phyloP scores from a whole-genome alignment of 192 early-diverging fungal genomes.

The Jimgerdemannia lactiflua region DNA sequence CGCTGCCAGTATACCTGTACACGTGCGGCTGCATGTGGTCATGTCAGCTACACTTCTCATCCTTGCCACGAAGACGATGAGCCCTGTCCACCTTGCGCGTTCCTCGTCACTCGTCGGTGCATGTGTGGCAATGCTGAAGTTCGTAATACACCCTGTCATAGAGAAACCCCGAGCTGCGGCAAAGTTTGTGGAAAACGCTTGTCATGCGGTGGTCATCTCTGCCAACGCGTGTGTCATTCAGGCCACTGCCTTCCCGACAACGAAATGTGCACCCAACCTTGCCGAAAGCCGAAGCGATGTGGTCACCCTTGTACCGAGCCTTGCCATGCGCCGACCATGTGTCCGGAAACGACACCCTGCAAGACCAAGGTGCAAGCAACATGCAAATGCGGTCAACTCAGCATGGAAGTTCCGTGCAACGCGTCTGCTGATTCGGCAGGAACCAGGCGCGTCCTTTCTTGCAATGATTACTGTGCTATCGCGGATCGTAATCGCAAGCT shows the following conservation, averaged over 20 bases:
- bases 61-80: conserved; percentile 84
- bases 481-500: conserved; percentile 76
- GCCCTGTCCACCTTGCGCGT: conserved; percentile 89
- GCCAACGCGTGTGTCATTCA: conserved; percentile 80
- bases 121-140: conserved; percentile 78
- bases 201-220: conserved; percentile 71
- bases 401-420: conserved; percentile 62
- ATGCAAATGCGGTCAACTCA: conserved; percentile 78
- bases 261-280: conserved; percentile 65
- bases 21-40: conserved; percentile 74
- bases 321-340: conserved; percentile 79
- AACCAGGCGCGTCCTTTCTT: conserved; percentile 52
- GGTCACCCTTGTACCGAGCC: conserved; percentile 72
- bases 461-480: conserved; percentile 80
- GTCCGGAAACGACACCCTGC: conserved; percentile 77
- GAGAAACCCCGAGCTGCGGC: conserved; percentile 73
- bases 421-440: conserved; percentile 46
- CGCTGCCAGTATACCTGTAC: conserved; percentile 72
- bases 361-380: conserved; percentile 45
- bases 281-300: conserved; percentile 78
- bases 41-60: conserved; percentile 66
- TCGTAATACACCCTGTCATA: conserved; percentile 82
- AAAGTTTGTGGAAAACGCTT: conserved; percentile 54
- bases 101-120: conserved; percentile 70
- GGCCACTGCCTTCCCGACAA: conserved; percentile 64